Evolutionary conservation across 2,329 filamentous ascomycete genomes (phyloP).

Genomic region (Cladosporium sp.): DNA sequence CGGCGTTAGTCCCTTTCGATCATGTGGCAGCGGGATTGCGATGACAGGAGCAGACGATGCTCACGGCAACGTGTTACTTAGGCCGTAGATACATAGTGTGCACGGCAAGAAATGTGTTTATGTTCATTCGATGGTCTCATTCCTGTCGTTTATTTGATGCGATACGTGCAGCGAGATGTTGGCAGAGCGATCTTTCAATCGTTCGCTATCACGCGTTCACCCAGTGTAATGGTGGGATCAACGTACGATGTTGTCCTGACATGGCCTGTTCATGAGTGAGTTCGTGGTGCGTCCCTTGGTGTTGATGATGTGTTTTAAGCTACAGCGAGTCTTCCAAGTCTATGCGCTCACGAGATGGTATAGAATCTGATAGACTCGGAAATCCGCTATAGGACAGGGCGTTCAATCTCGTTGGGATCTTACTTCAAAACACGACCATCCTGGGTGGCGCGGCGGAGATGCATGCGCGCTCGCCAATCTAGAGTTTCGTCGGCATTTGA

Average conservation of each 20-base stretch:
- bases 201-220: neutral
- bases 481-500: slow-evolving; percentile 6
- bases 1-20: slow-evolving; percentile 10
- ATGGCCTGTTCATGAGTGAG: neutral
- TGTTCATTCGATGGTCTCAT: slow-evolving; percentile 10
- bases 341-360: neutral
- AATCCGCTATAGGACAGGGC: no score
- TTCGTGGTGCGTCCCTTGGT: no score
- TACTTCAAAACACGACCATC: neutral
- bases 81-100: slow-evolving; percentile 18
- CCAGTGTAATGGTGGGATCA: no score
- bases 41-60: slow-evolving; percentile 19
- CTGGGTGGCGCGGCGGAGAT: neutral
- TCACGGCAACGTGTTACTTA: slow-evolving; percentile 14
- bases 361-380: no score
- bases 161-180: neutral
- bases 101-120: slow-evolving; percentile 16
- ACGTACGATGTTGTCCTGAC: neutral
- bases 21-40: slow-evolving; percentile 19
- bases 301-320: neutral
- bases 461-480: neutral
- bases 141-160: neutral
- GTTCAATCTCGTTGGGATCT: neutral
- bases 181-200: neutral
- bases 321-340: neutral